Evolutionary conservation across 2,329 filamentous ascomycete genomes (phyloP).

Genomic region (Dothistroma septosporum): DNA sequence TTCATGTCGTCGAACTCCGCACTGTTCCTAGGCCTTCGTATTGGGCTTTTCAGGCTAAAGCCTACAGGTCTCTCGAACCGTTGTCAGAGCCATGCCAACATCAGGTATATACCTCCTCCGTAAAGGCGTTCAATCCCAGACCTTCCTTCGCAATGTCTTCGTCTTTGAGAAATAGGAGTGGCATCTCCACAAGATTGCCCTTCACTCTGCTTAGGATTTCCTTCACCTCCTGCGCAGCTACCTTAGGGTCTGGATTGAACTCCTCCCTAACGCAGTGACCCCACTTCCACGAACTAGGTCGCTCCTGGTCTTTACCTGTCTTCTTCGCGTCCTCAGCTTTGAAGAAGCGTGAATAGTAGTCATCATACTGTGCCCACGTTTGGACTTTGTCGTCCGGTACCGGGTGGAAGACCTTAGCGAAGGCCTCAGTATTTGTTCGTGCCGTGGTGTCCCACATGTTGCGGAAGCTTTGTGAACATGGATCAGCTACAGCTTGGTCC

Average conservation of each 20-base stretch:
- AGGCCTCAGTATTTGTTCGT: slow-evolving; percentile 72
- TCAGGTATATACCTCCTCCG: slow-evolving; percentile 48
- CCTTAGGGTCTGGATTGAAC: slow-evolving; percentile 39
- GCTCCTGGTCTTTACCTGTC: slow-evolving; percentile 40
- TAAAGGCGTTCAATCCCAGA: slow-evolving; percentile 52
- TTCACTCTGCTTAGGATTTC: slow-evolving; percentile 70
- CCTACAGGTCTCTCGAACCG: slow-evolving; percentile 30
- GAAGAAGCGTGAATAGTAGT: slow-evolving; percentile 67
- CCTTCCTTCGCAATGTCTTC: slow-evolving; percentile 84
- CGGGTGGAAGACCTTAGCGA: slow-evolving; percentile 74
- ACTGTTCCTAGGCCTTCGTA: slow-evolving; percentile 39
- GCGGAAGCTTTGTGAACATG: slow-evolving; percentile 64
- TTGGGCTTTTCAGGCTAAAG: no score
- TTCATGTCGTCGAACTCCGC: slow-evolving; percentile 31
- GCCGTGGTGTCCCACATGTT: slow-evolving; percentile 71
- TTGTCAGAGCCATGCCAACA: slow-evolving; percentile 26
- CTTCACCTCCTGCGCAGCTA: slow-evolving; percentile 48
- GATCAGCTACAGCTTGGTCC: slow-evolving; percentile 64
- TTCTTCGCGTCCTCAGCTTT: slow-evolving; percentile 41
- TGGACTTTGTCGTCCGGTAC: slow-evolving; percentile 66
- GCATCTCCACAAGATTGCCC: slow-evolving; percentile 72
- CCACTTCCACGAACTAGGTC: slow-evolving; percentile 65
- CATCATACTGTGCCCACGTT: slow-evolving; percentile 69
- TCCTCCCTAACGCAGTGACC: slow-evolving; percentile 71
- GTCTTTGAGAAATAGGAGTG: slow-evolving; percentile 77